Evolutionary conservation across 225 moss, liverwort and hornwort species (phyloP).

Genomic region (Straminergon stramineum): DNA sequence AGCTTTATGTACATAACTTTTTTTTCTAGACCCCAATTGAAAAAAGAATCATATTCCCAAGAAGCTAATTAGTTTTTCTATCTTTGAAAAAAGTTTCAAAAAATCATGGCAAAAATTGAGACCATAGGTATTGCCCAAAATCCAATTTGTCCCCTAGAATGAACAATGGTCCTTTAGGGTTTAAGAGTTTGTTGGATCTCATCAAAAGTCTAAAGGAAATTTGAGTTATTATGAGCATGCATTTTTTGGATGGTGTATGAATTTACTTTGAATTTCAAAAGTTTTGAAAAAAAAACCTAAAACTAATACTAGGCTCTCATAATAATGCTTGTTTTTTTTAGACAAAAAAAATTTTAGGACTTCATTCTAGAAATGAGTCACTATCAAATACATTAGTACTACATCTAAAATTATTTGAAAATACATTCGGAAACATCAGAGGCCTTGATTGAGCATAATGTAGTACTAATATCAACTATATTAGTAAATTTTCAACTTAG

Average conservation of each 20-base stretch:
- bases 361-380: neutral
- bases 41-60: too few relatives aligned
- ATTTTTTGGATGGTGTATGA: neutral
- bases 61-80: too few relatives aligned
- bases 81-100: too few relatives aligned
- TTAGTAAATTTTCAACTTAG: rapidly evolving
- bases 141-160: too few relatives aligned
- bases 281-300: neutral
- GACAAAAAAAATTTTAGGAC: rapidly evolving
- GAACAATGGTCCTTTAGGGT: too few relatives aligned
- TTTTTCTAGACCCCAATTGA: too few relatives aligned
- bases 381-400: rapidly evolving
- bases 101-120: too few relatives aligned
- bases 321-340: neutral
- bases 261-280: neutral
- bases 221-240: neutral
- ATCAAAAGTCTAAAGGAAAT: neutral
- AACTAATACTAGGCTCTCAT: neutral
- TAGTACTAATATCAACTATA: neutral
- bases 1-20: too few relatives aligned
- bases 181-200: too few relatives aligned
- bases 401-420: neutral
- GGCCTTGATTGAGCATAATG: neutral
- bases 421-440: neutral
- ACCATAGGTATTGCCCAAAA: too few relatives aligned